Evolutionary conservation across 2,329 filamentous ascomycete genomes (phyloP).

Genomic region (Pseudogymnoascus verrucosus): DNA sequence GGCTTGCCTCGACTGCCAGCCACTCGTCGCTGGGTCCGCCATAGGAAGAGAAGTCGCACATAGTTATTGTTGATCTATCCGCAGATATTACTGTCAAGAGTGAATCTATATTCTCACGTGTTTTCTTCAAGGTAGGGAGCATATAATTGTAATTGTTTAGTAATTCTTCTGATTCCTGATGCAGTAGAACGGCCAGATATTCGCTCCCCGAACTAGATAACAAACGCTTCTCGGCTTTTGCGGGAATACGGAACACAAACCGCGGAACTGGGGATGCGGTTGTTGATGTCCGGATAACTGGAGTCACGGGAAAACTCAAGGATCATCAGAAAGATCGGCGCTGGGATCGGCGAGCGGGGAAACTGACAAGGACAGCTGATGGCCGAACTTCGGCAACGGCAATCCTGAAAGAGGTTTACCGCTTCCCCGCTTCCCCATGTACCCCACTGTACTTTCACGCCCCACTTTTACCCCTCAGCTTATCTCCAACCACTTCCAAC

Average conservation of each 20-base stretch:
- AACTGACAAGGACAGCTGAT: neutral
- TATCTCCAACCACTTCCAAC: neutral
- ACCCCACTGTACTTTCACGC: neutral
- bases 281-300: neutral
- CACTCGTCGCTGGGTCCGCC: conserved; percentile 36
- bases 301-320: neutral
- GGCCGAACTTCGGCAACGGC: neutral
- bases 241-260: neutral
- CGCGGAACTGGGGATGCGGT: neutral
- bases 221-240: neutral
- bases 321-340: neutral
- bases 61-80: conserved; percentile 12
- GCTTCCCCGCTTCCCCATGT: neutral
- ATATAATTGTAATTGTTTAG: neutral
- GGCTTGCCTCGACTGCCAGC: conserved; percentile 30
- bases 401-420: neutral
- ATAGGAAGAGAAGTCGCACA: conserved; percentile 34
- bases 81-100: neutral
- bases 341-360: no score
- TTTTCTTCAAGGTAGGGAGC: neutral
- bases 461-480: neutral
- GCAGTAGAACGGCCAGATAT: neutral
- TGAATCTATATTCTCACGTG: neutral
- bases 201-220: neutral
- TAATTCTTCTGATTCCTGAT: neutral